Base-by-base conservation (phyloP, 768 basidiomycete genomes). In the Mycena capillaripes region DNA sequence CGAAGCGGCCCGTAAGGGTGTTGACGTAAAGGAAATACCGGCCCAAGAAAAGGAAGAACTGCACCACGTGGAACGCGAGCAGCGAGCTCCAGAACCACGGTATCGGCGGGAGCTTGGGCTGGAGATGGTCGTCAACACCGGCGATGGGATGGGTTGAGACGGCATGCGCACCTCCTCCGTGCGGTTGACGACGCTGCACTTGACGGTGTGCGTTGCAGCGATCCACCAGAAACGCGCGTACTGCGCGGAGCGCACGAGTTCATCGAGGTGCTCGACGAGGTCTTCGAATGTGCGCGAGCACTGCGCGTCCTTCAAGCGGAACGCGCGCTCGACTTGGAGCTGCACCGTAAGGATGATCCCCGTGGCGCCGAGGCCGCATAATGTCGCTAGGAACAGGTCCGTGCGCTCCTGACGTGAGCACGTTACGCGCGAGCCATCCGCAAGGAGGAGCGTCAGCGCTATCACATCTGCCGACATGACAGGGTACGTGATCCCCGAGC, bases 221-320 rank as follows among this genome's bases (percentile, higher is more conserved):
- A 92, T 97, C 97, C 97, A 99, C 95, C 95, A 98, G 25, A 96
- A 88, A 27, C 96, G 88, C n/a, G 95, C 94, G 80, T 98, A 95
- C 82, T 99, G 90, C 2, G 95, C 91, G 29, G 91, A 86, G 66
- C 78, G 80, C 34, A 87, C 89, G 63, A 94, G 79, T 4, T 80
- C 72, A 67, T 93, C 89, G 19, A 95, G 78, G 65, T 87, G 82
- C 40, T 81, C 77, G 61, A 95, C 78, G 73, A 90, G 87, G 25
- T 90, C 85, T 38, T 91, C 90, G 78, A 97, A 95, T 19, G 84
- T 72, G 46, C 90, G 80, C 21, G 90, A 87, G 73, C 89, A 87
- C 75, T 93, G 92, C 0, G 86, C 82, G 78, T 98, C 96, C 77
- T 89, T 90, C 64, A 99, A 86, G 23, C 92, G 88, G 84, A 97